phyloP scores from a whole-genome alignment of 208 protist species.

The Phytomonas francai region DNA sequence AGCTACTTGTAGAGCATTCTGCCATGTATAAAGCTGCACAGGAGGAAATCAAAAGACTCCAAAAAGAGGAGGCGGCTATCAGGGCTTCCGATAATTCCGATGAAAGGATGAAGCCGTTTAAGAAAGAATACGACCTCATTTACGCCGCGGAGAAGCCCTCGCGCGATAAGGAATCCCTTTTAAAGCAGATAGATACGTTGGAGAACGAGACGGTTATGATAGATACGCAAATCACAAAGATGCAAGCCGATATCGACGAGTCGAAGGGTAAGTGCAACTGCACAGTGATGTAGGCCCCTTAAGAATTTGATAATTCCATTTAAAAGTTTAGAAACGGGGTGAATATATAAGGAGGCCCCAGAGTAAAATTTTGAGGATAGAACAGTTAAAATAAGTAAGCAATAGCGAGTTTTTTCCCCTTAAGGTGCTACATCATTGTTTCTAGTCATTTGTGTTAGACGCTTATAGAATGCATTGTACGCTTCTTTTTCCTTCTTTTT shows the following conservation, averaged over 20 bases:
- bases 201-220: conserved; percentile 54
- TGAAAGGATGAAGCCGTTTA: conserved; percentile 17
- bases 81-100: conserved; percentile 15
- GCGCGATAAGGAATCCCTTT: conserved; percentile 35
- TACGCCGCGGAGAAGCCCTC: conserved; percentile 19
- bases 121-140: conserved; percentile 45
- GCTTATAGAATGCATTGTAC: not conserved
- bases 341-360: not conserved
- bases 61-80: conserved; percentile 18
- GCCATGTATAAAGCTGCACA: conserved; percentile 15
- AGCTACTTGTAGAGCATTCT: conserved; percentile 23
- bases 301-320: too few relatives aligned
- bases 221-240: conserved; percentile 31
- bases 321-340: too few relatives aligned
- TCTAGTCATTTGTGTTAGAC: not conserved
- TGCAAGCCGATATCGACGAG: conserved; percentile 47
- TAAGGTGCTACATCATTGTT: conserved; percentile 6
- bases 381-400: not conserved
- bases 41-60: conserved; percentile 20
- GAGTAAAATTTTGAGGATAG: too few relatives aligned
- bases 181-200: conserved; percentile 30
- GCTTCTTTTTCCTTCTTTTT: not conserved
- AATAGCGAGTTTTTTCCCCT: not conserved
- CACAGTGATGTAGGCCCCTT: conserved; percentile 39
- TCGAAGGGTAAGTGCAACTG: conserved; percentile 49